Evolutionary conservation across 257 asterid species (phyloP).

Genomic region (Lavandula angustifolia): DNA sequence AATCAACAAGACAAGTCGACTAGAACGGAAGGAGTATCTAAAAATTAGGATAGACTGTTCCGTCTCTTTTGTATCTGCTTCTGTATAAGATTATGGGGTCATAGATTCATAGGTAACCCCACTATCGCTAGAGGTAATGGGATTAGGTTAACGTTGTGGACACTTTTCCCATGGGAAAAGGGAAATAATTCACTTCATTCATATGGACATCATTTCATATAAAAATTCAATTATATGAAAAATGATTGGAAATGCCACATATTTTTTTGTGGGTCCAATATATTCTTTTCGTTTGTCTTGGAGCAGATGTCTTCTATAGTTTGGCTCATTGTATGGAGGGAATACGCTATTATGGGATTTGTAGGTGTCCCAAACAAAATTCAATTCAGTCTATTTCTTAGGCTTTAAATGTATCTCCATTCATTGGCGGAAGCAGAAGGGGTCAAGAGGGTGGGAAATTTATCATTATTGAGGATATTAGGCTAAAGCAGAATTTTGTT

Average conservation of each 20-base stretch:
- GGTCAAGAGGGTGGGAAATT: too few species aligned
- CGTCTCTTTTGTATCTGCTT: too few species aligned
- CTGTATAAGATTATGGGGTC: neutral
- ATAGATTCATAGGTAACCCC: neutral
- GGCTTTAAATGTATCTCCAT: too few species aligned
- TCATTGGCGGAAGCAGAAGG: too few species aligned
- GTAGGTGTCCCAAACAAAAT: conserved; percentile 26
- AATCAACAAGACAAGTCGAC: too few species aligned
- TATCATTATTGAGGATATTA: too few species aligned
- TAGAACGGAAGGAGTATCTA: too few species aligned
- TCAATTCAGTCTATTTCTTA: neutral
- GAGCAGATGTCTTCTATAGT: conserved; percentile 34
- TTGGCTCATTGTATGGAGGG: conserved; percentile 30
- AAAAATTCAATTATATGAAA: conserved; percentile 25
- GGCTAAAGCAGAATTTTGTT: too few species aligned
- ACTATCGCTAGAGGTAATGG: conserved; percentile 10
- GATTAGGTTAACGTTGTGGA: conserved; percentile 15
- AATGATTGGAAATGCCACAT: conserved; percentile 38
- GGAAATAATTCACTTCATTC: neutral
- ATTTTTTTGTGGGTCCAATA: conserved; percentile 28
- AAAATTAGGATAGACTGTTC: too few species aligned
- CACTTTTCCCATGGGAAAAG: conserved; percentile 9
- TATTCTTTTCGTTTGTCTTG: conserved; percentile 29
- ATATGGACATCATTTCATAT: conserved; percentile 33
- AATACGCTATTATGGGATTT: conserved; percentile 23